Base-by-base conservation (phyloP, 2,329 filamentous ascomycete genomes). In the Aspergillus sp. region DNA sequence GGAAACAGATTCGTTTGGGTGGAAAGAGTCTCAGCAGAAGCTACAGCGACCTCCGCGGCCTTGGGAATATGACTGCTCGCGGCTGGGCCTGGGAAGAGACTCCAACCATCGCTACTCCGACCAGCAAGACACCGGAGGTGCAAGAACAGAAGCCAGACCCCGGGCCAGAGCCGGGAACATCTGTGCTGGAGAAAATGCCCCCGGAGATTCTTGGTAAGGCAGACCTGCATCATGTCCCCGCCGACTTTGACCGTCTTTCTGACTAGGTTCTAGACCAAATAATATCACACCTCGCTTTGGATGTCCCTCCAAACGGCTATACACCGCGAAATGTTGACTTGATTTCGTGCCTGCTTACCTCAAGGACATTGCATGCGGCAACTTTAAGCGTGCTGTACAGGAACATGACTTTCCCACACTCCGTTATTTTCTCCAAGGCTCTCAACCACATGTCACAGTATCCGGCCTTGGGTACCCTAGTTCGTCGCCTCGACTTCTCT, bases 331-430 rank as follows among this genome's bases (percentile, higher is more conserved):
- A 93, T 70, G 83, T 88, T 56, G 90, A 93, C 70, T 79, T 93
- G 58, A 88, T 92, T 78, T 85, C 89, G 17, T 83, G 91, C 61
- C 80, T 93, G 38, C 76, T 91, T 62, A 86, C 89, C n/a, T 93
- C 89, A n/a, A 85, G 84, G 69, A 84, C 85, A 30, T 78, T 93
- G 58, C 88, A 93, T 69, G 83, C 83, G 24, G 87, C 87, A 18
- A 93, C 90, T 3, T 78, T 93, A 34, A 83, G 85, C 64, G 89
- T 89, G 6, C 82, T 95, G 48, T 93, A 93, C 77, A 83, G 85
- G 63, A 86, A 90, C 71, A 89, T 93, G 72, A 91, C 89, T 43
- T 89, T 93, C 64, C 90, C 90, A 5, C 90, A 93, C 78, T 93
- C 90, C 24, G 81, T 86, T 59, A 91, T 92, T 71, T 95, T 93